Percentiles rank a stretch among this genome's conserved stretches.
Evolutionary conservation across 169 alveolate genomes (phyloP).

Genomic region (Cyclospora cayetanensis): DNA sequence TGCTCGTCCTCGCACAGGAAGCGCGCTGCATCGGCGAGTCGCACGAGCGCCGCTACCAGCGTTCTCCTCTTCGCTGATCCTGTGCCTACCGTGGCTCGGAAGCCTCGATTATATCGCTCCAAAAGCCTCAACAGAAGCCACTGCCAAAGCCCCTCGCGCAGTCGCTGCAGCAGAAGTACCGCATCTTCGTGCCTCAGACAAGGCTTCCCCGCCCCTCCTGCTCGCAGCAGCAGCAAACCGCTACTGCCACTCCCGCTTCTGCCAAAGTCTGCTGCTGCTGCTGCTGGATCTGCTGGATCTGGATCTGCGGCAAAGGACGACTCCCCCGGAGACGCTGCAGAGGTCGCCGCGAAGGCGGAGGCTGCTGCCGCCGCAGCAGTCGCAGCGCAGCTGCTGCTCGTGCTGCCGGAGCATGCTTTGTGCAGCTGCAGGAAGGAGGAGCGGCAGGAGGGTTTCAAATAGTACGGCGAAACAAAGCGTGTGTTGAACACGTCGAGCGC

Average conservation of each 20-base stretch:
- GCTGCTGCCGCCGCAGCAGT: not conserved
- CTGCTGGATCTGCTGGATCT: not conserved
- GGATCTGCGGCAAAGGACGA: not conserved
- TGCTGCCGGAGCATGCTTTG: not conserved
- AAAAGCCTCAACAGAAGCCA: slow-evolving; percentile 50
- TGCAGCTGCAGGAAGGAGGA: not conserved
- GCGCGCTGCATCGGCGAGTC: slow-evolving; percentile 11
- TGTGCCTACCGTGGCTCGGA: not conserved
- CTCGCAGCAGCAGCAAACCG: too few relatives aligned
- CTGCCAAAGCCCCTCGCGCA: not conserved
- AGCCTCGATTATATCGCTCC: not conserved
- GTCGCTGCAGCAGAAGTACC: not conserved
- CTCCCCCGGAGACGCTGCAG: not conserved
- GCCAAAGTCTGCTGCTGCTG: not conserved
- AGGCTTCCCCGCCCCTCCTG: not conserved
- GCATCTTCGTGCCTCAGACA: too few relatives aligned
- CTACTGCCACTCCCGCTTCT: not conserved
- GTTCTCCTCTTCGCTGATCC: not conserved
- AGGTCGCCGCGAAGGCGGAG: not conserved
- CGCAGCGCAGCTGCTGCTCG: slow-evolving; percentile 27
- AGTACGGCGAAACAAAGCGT: not conserved
- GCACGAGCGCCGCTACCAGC: slow-evolving; percentile 13
- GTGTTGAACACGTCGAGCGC: not conserved
- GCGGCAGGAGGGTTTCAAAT: not conserved
- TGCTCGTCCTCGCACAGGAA: not conserved